phyloP scores from a whole-genome alignment of 306 rosid genomes.

The Comarum palustre region DNA sequence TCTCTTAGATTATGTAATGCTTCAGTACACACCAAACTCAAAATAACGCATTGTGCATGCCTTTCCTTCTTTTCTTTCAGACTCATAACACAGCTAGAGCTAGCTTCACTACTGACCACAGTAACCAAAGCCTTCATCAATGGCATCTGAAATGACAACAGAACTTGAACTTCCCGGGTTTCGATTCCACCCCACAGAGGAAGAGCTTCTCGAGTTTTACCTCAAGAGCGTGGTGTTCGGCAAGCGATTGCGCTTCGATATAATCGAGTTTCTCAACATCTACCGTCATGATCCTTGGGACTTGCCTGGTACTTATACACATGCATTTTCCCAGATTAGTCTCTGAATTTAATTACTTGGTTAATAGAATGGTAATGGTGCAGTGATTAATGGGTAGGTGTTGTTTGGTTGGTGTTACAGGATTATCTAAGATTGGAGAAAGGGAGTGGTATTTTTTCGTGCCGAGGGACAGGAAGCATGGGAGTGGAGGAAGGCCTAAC shows the following conservation, averaged over 20 bases:
- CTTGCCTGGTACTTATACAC: conserved; percentile 58
- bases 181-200: conserved; percentile 92
- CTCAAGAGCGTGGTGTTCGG: conserved; percentile 69
- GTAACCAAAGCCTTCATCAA: background rate
- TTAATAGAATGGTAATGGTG: background rate
- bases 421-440: conserved; percentile 72
- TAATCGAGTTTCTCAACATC: conserved; percentile 76
- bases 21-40: conserved; percentile 13
- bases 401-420: conserved; percentile 26
- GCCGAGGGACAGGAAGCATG: conserved; percentile 92
- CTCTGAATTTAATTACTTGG: background rate
- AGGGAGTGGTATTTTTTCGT: conserved; percentile 98
- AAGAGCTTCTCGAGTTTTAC: conserved; percentile 85
- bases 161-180: conserved; percentile 80
- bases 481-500: conserved; percentile 88
- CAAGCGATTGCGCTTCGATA: conserved; percentile 54
- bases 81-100: conserved; percentile 7
- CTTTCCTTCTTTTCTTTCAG: background rate
- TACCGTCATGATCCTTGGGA: conserved; percentile 84
- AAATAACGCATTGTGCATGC: conserved; percentile 4
- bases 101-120: background rate
- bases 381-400: background rate
- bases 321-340: background rate
- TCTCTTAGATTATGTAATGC: background rate
- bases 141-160: conserved; percentile 35